These are phyloP conservation scores for Eruca vesicaria DNA, from an alignment of 441 rosid genomes.

Conservation along the genomic window DNA sequence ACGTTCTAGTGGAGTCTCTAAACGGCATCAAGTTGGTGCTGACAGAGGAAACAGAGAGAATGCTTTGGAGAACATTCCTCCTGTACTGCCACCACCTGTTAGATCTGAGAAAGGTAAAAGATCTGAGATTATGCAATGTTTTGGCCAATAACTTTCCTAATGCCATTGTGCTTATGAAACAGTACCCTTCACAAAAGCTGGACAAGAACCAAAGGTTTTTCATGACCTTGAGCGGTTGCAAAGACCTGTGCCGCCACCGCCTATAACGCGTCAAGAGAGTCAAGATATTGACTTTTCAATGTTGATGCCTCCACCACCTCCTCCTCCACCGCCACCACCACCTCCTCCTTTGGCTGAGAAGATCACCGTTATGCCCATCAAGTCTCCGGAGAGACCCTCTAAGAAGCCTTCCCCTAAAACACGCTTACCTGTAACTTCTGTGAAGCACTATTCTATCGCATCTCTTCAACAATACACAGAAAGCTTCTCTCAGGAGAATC, in stretches of 20 bases:
- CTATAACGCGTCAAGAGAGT: slow-evolving; percentile 43
- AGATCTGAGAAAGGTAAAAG: slow-evolving; percentile 64
- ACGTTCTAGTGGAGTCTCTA: slow-evolving; percentile 45
- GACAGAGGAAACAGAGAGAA: slow-evolving; percentile 65
- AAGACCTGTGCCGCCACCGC: slow-evolving; percentile 29
- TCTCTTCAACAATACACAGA: slow-evolving; percentile 94
- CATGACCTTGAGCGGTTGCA: slow-evolving; percentile 46
- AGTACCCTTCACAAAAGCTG: slow-evolving; percentile 36
- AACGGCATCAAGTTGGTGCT: slow-evolving; percentile 68
- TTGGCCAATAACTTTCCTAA: not conserved
- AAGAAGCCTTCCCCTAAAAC: slow-evolving; percentile 49
- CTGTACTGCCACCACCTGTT: slow-evolving; percentile 45
- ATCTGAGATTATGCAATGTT: slow-evolving; percentile 5
- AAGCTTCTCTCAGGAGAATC: slow-evolving; percentile 94
- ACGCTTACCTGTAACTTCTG: slow-evolving; percentile 47
- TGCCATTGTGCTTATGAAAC: slow-evolving; percentile 39
- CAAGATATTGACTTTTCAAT: slow-evolving; percentile 58
- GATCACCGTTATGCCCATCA: slow-evolving; percentile 52
- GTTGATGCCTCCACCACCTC: slow-evolving; percentile 53
- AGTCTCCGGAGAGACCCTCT: slow-evolving; percentile 46
- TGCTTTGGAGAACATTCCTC: slow-evolving; percentile 43
- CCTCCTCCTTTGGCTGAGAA: slow-evolving; percentile 50
- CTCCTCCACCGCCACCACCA: slow-evolving; percentile 49
- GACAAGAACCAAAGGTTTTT: slow-evolving; percentile 48
- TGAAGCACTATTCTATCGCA: slow-evolving; percentile 79